Base-by-base conservation (phyloP, 2,329 filamentous ascomycete genomes). In the Monilinia laxa region DNA sequence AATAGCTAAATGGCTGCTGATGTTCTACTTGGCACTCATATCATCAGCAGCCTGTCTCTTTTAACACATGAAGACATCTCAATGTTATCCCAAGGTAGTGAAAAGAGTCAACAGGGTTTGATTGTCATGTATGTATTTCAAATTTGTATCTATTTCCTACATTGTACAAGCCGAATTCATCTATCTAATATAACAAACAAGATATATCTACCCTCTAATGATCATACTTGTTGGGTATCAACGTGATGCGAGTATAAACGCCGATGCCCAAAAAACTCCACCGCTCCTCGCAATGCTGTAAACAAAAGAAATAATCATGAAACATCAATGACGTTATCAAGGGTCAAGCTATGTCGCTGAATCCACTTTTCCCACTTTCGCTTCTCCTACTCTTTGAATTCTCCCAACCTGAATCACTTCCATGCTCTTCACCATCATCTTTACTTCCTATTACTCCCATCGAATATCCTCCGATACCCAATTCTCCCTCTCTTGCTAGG, bases 1-100 rank as follows among this genome's bases (percentile, higher is more conserved):
- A n/a, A n/a, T n/a, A n/a, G n/a, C 62, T 65, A 51, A 25, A 18
- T 65, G 63, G 63, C 54, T 59, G 62, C 62, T 65, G 42, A 65
- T 40, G 3, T 57, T 12, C 9, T 49, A 20, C 20, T 64, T 64
- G 23, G 53, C 42, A 1, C 12, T 38, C 2, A 23, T 4, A 45
- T 60, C 45, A 60, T 31, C 42, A 23, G 40, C 20, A 18, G n/a
- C 20, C 11, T 42, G n/a, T 18, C 5, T 18, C 38, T 25, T 14
- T 11, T 25, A 7, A 7, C 28, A 4, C 45, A 38, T 25, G n/a
- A 20, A 51, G 28, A 25, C 14, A 20, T 62, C 58, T n/a, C 11
- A 7, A 60, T 12, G 20, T 31, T 38, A 1, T 12, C 2, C 6
- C 12, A 18, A 0, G 14, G 18, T 35, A n/a, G 7, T 9, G 25